A percentile compares a stretch with the other conserved stretches of the same genome.
Conservation (phyloP, 2,329 filamentous ascomycete species). For the Aureobasidium sp. region DNA sequence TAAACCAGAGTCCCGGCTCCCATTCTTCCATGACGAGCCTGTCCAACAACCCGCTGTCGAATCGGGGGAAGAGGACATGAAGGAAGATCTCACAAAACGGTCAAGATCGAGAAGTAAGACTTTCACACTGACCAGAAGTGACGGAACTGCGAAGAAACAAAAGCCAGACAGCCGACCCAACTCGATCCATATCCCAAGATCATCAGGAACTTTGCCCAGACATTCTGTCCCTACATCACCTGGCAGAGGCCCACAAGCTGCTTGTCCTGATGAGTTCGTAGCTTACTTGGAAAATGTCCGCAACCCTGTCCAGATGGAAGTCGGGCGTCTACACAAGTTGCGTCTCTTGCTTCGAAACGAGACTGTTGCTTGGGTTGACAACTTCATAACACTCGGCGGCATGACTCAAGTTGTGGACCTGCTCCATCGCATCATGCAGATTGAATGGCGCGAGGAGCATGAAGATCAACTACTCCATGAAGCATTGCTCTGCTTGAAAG, state of each 20-base stretch:
- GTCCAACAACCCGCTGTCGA: not conserved
- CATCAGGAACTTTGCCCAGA: constrained; percentile 20
- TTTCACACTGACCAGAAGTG: constrained; percentile 70
- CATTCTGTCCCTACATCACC: constrained; percentile 21
- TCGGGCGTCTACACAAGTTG: constrained; percentile 92
- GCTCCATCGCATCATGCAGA: constrained; percentile 83
- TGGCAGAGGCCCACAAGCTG: constrained; percentile 55
- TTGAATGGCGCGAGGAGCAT: constrained; percentile 97
- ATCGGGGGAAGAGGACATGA: constrained; percentile 15
- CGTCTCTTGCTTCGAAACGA: constrained; percentile 85
- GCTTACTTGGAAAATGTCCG: constrained; percentile 73
- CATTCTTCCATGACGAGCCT: constrained; percentile 12
- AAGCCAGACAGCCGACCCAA: constrained; percentile 53
- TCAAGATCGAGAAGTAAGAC: constrained; percentile 60
- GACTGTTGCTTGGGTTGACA: constrained; percentile 90
- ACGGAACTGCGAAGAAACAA: constrained; percentile 66
- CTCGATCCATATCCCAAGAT: constrained; percentile 57
- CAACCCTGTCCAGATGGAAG: constrained; percentile 76
- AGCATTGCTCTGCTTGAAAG: constrained; percentile 86
- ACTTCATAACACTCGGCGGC: constrained; percentile 80
- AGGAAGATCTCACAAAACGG: constrained; percentile 26
- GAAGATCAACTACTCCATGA: constrained; percentile 92
- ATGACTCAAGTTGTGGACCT: constrained; percentile 87
- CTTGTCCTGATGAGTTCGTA: constrained; percentile 77
- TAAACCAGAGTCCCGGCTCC: constrained; percentile 13